phyloP scores from a whole-genome alignment of 108 stramenopile species.

The Cyclostephanos invisitatus region DNA sequence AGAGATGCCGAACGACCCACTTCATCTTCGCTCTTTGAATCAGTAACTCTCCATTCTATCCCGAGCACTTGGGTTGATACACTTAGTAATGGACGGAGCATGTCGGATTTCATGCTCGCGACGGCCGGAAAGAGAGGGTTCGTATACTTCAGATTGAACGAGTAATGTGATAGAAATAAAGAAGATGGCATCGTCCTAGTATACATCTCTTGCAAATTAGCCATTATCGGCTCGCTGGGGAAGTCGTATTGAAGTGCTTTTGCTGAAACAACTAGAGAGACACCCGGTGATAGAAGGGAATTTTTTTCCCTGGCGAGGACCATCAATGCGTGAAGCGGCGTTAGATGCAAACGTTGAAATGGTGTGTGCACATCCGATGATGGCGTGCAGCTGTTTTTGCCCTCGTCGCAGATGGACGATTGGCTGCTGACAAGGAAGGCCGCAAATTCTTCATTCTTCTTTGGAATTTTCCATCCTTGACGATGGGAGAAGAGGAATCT shows the following conservation, averaged over 20 bases:
- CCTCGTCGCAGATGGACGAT: conserved; percentile 23
- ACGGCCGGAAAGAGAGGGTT: conserved; percentile 13
- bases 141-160: conserved; percentile 12
- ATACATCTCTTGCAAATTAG: not conserved
- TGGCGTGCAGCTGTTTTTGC: not conserved
- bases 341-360: conserved; percentile 16
- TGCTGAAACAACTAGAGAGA: conserved; percentile 1
- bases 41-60: conserved; percentile 30
- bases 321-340: conserved; percentile 23
- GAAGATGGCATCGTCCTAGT: conserved; percentile 16
- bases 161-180: conserved; percentile 6
- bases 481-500: not conserved
- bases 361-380: conserved; percentile 12
- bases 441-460: conserved; percentile 25
- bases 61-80: conserved; percentile 15
- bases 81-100: conserved; percentile 20
- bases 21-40: conserved; percentile 1
- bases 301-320: conserved; percentile 22
- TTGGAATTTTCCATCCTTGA: conserved; percentile 33
- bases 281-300: conserved; percentile 19
- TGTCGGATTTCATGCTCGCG: not conserved
- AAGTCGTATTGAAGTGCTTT: conserved; percentile 25
- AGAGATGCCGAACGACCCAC: conserved; percentile 8
- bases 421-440: conserved; percentile 19
- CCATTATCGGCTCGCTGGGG: not conserved